Base-by-base conservation (phyloP, 2,329 filamentous ascomycete species). In the Rhinocladiella mackenziei region DNA sequence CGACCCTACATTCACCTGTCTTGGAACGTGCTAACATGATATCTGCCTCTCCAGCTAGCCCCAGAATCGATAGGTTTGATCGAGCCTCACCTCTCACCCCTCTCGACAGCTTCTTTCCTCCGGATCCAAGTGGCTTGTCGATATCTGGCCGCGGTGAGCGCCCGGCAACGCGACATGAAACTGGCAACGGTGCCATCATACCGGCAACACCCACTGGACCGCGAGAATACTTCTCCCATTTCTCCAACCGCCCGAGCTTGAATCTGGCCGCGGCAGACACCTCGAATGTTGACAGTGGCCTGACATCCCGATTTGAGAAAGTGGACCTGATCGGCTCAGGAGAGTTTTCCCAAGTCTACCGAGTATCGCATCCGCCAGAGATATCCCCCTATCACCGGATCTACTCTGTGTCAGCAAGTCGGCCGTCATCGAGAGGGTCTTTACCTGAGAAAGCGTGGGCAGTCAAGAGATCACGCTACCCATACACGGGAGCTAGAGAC, bases 301-400 rank as follows among this genome's bases (percentile, higher is more conserved):
- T 96, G 39, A 79, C 78, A 9, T 76, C 80, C 3, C 80, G 85
- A 41, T 98, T 98, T 61, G 80, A 84, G 42, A 85, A 83, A 48
- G 84, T 94, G 9, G 85, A 88, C 56, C 75, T 83, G 47, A 77
- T 91, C 54, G 91, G 91, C 35, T 83, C 83, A 48, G 92, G 92
- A 45, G 91, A 96, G 62, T 98, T 98, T 61, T 97, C 92, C 0
- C 80, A 85, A 43, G 92, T 98, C 1, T 98, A 88, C 64, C 81
- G 84, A 25, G 89, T 95, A 3, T 79, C 79, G 10, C 55, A 66
- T 49, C 55, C 69, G 48, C 55, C 64, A 9, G 60, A 65, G 26
- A 46, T 56, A 6, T 61, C 63, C 51, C 57, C 65, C 26, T 60
- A 67, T 54, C 57, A 66, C 46, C 60, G 66, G 55, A 56, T 73